Percentiles rank a stretch among this genome's conserved stretches.
These are phyloP conservation scores for Xylaria sp. DNA, from an alignment of 2,329 filamentous ascomycete genomes.

Conservation along the genomic window DNA sequence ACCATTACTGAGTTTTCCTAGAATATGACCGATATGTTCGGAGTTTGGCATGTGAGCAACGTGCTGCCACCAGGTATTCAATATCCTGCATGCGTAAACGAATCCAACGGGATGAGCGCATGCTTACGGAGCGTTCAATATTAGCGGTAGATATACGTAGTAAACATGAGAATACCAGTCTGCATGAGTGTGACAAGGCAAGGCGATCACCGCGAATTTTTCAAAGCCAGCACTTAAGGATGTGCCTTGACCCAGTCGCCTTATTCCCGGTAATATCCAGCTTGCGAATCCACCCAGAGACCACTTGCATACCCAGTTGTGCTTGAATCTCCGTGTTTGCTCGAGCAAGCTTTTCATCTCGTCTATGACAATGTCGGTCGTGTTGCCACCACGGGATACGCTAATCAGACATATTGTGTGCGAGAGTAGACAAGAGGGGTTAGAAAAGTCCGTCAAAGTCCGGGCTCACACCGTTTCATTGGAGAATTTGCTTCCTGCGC, in stretches of 20 bases:
- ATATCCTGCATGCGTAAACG: too few species aligned
- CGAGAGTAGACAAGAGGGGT: background rate
- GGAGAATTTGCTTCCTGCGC: constrained; percentile 7
- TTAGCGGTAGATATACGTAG: too few species aligned
- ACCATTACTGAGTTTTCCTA: background rate
- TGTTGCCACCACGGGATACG: background rate
- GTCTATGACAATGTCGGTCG: background rate
- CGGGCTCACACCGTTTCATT: constrained; percentile 10
- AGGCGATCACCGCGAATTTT: background rate
- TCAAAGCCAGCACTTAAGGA: background rate
- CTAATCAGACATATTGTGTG: background rate
- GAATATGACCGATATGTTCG: background rate
- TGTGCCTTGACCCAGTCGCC: background rate
- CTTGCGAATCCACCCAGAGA: background rate
- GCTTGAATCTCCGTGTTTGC: background rate
- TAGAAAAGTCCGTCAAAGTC: background rate
- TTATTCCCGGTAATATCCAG: background rate
- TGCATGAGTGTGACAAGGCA: background rate
- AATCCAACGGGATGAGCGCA: too few species aligned
- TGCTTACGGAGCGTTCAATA: too few species aligned
- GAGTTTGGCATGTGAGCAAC: background rate
- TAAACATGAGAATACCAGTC: background rate
- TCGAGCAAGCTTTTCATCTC: background rate
- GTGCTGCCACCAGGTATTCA: background rate
- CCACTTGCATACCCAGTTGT: background rate